Conservation (phyloP, 768 basidiomycete genomes). For the Pilatotrama ljubarskyi region DNA sequence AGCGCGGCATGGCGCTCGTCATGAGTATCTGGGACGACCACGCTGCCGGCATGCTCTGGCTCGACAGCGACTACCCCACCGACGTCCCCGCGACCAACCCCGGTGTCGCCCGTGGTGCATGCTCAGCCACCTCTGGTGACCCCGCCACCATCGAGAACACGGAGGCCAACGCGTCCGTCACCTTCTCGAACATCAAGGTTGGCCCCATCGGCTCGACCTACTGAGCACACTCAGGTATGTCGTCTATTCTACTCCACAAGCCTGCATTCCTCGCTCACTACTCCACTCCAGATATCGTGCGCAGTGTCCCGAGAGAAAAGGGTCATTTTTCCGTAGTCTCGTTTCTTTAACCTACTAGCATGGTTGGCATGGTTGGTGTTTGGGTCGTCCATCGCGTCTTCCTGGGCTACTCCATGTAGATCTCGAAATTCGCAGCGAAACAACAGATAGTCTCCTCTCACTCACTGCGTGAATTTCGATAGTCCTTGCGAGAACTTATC, state of each 20-base stretch:
- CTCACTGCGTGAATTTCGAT: background rate
- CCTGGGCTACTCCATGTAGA: background rate
- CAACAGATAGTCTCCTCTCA: background rate
- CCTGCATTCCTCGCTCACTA: background rate
- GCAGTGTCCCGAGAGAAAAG: background rate
- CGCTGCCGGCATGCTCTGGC: slow-evolving; percentile 37
- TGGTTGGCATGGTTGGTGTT: background rate
- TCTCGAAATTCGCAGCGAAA: background rate
- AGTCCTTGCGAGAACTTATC: too few relatives aligned
- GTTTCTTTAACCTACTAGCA: background rate
- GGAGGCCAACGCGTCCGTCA: slow-evolving; percentile 43
- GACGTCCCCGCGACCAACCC: slow-evolving; percentile 32
- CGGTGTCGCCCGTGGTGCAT: slow-evolving; percentile 52
- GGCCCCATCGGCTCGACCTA: slow-evolving; percentile 51
- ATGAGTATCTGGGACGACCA: slow-evolving; percentile 58
- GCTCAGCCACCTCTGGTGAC: slow-evolving; percentile 47
- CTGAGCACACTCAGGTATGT: slow-evolving; percentile 4
- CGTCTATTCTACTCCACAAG: too few relatives aligned
- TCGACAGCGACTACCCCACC: slow-evolving; percentile 32
- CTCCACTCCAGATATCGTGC: background rate
- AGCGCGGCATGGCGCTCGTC: slow-evolving; percentile 48
- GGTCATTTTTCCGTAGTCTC: background rate
- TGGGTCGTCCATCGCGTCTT: background rate
- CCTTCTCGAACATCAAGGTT: slow-evolving; percentile 56
- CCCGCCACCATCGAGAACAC: slow-evolving; percentile 45